phyloP scores from a whole-genome alignment of 805 yeast genomes.

The Crinitomyces ghanaensis region DNA sequence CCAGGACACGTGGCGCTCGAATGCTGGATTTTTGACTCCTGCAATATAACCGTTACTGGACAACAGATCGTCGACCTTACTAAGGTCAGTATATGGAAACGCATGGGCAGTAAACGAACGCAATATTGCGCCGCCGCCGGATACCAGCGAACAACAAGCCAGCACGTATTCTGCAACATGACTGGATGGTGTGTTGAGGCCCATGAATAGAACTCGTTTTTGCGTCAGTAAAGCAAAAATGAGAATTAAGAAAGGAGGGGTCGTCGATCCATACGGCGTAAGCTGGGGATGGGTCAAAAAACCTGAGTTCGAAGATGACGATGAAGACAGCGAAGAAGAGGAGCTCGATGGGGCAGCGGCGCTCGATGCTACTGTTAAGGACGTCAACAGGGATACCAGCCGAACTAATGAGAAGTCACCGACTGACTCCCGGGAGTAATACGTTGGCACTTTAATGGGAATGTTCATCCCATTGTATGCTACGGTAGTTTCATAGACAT shows the following conservation, averaged over 20 bases:
- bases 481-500: conserved; percentile 22
- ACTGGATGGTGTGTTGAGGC: conserved; percentile 39
- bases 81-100: conserved; percentile 47
- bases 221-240: conserved; percentile 44
- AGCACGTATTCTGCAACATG: conserved; percentile 41
- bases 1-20: conserved; percentile 40
- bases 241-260: conserved; percentile 42
- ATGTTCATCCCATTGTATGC: conserved; percentile 20
- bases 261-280: conserved; percentile 41
- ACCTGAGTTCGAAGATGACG: too few relatives aligned
- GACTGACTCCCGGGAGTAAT: conserved; percentile 20
- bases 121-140: conserved; percentile 37
- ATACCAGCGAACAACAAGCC: conserved; percentile 37
- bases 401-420: conserved; percentile 23
- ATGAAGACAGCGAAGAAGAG: background rate
- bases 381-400: conserved; percentile 20
- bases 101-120: conserved; percentile 37
- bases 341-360: conserved; percentile 1
- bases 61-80: conserved; percentile 40
- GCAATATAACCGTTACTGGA: conserved; percentile 42
- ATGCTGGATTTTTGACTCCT: conserved; percentile 51
- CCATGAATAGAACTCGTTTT: conserved; percentile 37
- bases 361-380: conserved; percentile 18
- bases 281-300: conserved; percentile 32
- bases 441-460: conserved; percentile 25